These are phyloP conservation scores for Lumnitzera littorea DNA, from an alignment of 345 rosid species.

Conservation along the genomic window DNA sequence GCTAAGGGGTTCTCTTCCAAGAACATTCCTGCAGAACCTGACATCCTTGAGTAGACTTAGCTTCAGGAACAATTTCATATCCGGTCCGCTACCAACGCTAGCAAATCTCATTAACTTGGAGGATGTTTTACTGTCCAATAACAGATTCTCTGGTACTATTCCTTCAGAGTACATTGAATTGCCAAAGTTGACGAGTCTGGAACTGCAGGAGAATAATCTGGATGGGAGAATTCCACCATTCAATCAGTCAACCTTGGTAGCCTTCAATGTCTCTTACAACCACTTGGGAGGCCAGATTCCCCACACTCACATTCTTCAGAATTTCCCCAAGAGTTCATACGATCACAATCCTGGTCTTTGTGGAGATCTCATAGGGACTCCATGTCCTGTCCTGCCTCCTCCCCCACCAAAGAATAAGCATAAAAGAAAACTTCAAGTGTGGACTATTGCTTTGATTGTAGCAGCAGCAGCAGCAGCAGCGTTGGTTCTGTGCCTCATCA, in stretches of 20 bases:
- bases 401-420: conserved; percentile 11
- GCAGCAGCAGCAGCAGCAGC: conserved; percentile 26
- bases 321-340: conserved; percentile 27
- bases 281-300: conserved; percentile 41
- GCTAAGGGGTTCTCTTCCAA: conserved; percentile 39
- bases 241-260: conserved; percentile 23
- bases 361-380: conserved; percentile 25
- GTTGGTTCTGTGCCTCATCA: conserved; percentile 18
- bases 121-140: conserved; percentile 27
- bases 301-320: conserved; percentile 18
- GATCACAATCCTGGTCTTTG: conserved; percentile 39
- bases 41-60: conserved; percentile 31
- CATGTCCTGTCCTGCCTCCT: conserved; percentile 21
- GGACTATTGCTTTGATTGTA: conserved; percentile 23
- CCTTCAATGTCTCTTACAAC: conserved; percentile 44
- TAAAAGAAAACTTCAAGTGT: conserved; percentile 8
- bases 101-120: conserved; percentile 21
- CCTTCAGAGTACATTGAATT: conserved; percentile 23
- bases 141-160: conserved; percentile 33
- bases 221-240: conserved; percentile 38
- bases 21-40: conserved; percentile 23
- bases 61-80: conserved; percentile 33
- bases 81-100: conserved; percentile 35
- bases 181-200: conserved; percentile 21
- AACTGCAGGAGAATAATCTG: conserved; percentile 38